A percentile compares a stretch with the other conserved stretches of the same genome.
Conservation (phyloP, 1,284 basidiomycete genomes). For the Mycena sp. region DNA sequence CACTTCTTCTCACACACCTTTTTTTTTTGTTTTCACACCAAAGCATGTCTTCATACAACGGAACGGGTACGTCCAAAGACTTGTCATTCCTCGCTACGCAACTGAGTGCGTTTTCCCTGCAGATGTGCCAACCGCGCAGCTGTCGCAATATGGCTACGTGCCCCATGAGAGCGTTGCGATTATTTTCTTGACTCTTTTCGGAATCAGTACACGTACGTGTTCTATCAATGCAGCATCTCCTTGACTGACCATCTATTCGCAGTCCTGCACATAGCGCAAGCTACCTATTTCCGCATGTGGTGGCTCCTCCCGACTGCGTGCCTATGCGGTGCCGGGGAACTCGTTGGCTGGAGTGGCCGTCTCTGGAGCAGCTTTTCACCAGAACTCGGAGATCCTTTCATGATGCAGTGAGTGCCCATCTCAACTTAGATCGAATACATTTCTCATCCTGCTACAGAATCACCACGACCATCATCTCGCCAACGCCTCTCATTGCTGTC, state of each 20-base stretch:
- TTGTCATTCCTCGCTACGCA: too few relatives aligned
- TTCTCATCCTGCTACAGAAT: constrained; percentile 45
- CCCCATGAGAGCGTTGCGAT: constrained; percentile 3
- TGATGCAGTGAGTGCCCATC: constrained; percentile 53
- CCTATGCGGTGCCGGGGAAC: constrained; percentile 54
- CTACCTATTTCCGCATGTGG: constrained; percentile 51
- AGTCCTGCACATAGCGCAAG: constrained; percentile 53
- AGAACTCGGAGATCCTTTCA: constrained; percentile 38
- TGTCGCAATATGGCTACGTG: constrained; percentile 24
- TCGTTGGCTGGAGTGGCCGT: constrained; percentile 51
- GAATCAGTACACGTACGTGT: constrained; percentile 10
- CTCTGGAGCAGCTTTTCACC: constrained; percentile 29
- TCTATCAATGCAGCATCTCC: background rate
- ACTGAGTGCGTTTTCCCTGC: too few relatives aligned
- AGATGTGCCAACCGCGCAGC: too few relatives aligned
- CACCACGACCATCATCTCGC: constrained; percentile 55
- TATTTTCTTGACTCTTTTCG: constrained; percentile 7
- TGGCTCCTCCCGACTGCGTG: constrained; percentile 57
- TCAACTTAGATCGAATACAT: background rate
- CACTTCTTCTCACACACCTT: too few relatives aligned
- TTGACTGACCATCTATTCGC: background rate
- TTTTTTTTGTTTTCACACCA: too few relatives aligned
- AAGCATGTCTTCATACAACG: too few relatives aligned
- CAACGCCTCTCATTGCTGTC: constrained; percentile 63
- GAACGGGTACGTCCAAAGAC: too few relatives aligned